A percentile compares a stretch with the other conserved stretches of the same genome.
These are phyloP conservation scores for Fusarium phyllophilum DNA, from an alignment of 2,329 filamentous ascomycete species.

Conservation along the genomic window DNA sequence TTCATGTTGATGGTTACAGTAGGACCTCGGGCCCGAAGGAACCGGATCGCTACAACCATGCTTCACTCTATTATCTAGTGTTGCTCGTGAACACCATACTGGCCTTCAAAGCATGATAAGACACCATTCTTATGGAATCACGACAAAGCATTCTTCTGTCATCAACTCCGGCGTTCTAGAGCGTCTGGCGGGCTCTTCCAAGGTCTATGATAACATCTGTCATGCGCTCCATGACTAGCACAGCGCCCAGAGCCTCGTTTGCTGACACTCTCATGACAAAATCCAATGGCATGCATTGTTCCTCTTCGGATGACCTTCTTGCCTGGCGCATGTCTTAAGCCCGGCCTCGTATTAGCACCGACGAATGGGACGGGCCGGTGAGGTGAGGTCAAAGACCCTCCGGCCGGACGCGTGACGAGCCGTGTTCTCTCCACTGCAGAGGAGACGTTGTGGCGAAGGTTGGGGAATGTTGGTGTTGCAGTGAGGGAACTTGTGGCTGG, in stretches of 20 bases:
- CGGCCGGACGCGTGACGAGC: slow-evolving; percentile 35
- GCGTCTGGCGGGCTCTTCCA: slow-evolving; percentile 13
- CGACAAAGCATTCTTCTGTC: neutral
- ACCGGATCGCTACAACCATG: slow-evolving; percentile 26
- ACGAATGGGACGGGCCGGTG: slow-evolving; percentile 36
- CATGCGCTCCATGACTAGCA: slow-evolving; percentile 7
- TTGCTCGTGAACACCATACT: slow-evolving; percentile 3
- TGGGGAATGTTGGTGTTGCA: neutral
- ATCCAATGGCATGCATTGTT: slow-evolving; percentile 19
- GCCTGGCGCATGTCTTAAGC: slow-evolving; percentile 35
- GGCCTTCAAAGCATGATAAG: slow-evolving; percentile 5
- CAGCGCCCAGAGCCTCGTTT: slow-evolving; percentile 30
- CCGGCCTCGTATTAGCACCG: slow-evolving; percentile 36
- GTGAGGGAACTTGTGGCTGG: slow-evolving; percentile 19
- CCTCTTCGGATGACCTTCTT: slow-evolving; percentile 33
- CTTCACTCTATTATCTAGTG: neutral
- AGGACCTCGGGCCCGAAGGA: slow-evolving; percentile 28
- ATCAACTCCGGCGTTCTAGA: neutral
- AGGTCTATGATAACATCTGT: slow-evolving; percentile 5
- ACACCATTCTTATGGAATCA: slow-evolving; percentile 21
- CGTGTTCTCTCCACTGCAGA: slow-evolving; percentile 24
- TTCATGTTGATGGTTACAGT: neutral
- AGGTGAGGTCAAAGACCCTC: slow-evolving; percentile 7
- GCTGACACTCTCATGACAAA: slow-evolving; percentile 8
- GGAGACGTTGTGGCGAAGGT: slow-evolving; percentile 20